Evolutionary conservation across 2,329 filamentous ascomycete genomes (phyloP).

Genomic region (Trichoderma sp.): DNA sequence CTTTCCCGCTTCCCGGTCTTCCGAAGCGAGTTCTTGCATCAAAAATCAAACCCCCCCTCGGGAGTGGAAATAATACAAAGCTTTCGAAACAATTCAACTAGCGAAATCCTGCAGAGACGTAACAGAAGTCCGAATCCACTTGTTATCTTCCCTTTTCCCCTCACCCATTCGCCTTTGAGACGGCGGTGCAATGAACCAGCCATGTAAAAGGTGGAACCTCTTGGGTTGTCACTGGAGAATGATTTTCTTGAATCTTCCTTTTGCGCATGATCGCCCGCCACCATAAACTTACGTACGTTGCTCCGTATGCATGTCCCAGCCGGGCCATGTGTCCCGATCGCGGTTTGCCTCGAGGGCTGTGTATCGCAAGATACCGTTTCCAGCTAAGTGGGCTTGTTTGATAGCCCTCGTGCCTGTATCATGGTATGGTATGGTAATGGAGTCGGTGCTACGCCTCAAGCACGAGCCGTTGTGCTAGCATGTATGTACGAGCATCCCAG

Average conservation of each 20-base stretch:
- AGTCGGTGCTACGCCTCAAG: neutral
- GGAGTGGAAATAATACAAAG: neutral
- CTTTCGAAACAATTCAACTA: neutral
- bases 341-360: neutral
- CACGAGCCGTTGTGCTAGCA: neutral
- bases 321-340: neutral
- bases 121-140: neutral
- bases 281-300: neutral
- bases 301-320: neutral
- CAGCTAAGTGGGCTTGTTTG: neutral
- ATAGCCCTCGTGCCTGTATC: neutral
- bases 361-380: neutral
- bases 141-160: neutral
- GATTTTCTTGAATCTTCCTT: neutral
- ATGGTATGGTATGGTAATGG: neutral
- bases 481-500: neutral
- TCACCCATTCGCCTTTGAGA: neutral
- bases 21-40: neutral
- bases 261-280: neutral
- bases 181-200: neutral
- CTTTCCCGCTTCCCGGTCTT: neutral
- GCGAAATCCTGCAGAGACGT: neutral
- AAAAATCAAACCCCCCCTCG: neutral
- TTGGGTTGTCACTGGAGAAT: neutral
- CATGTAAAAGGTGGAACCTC: neutral